phyloP scores from a whole-genome alignment of 2,329 filamentous ascomycete genomes.

The Zasmidium citrigriseum region DNA sequence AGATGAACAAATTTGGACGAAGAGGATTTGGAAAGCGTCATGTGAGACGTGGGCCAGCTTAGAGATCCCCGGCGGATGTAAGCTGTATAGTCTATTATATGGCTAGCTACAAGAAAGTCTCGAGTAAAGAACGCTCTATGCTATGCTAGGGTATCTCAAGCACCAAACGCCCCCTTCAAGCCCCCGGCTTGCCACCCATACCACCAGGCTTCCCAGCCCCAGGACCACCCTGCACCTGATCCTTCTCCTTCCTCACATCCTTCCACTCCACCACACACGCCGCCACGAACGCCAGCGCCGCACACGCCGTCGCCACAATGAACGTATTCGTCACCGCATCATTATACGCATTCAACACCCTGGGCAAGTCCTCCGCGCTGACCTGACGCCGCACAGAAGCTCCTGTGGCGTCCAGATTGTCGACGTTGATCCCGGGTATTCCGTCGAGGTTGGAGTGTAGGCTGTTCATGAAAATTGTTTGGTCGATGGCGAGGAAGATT shows the following conservation, averaged over 20 bases:
- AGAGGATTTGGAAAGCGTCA: neutral
- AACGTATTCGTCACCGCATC: constrained; percentile 59
- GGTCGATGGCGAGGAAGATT: constrained; percentile 50
- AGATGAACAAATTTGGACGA: constrained; percentile 28
- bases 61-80: neutral
- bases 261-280: constrained; percentile 62
- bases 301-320: constrained; percentile 59
- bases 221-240: constrained; percentile 30
- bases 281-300: constrained; percentile 56
- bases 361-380: constrained; percentile 48
- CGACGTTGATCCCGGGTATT: constrained; percentile 42
- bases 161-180: neutral
- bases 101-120: too few relatives aligned
- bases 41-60: neutral
- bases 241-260: constrained; percentile 58
- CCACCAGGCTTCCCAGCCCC: neutral
- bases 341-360: constrained; percentile 66
- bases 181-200: neutral
- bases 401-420: constrained; percentile 51
- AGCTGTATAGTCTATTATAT: too few relatives aligned
- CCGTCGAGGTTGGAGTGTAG: constrained; percentile 42
- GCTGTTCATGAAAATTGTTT: constrained; percentile 53
- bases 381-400: constrained; percentile 62
- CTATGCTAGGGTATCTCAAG: neutral
- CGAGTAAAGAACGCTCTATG: neutral